Conservation (phyloP, 225 moss, liverwort and hornwort species). For the Thuidium tamariscinum region DNA sequence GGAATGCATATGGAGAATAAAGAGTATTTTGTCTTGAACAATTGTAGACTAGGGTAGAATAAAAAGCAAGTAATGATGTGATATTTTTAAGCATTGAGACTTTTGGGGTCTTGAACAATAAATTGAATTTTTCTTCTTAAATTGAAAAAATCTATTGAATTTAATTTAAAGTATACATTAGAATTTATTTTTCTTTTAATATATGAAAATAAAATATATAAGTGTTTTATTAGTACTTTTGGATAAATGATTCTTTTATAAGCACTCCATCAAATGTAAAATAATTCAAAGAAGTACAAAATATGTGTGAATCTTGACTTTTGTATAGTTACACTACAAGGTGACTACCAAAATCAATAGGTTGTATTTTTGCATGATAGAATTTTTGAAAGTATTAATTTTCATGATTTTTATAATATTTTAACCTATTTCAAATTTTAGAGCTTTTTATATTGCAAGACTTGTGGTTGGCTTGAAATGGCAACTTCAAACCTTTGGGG, state of each 20-base stretch:
- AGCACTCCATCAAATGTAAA: not conserved
- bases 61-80: rapidly evolving
- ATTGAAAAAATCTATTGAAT: rapidly evolving
- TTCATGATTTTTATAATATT: not conserved
- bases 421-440: not conserved
- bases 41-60: not conserved
- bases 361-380: not conserved
- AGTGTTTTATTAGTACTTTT: not conserved
- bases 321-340: not conserved
- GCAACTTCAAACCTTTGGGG: rapidly evolving
- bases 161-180: no score
- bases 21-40: no score
- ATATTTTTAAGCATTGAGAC: not conserved
- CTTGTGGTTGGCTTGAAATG: not conserved
- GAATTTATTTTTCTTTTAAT: not conserved
- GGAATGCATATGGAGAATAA: not conserved
- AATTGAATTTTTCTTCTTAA: not conserved
- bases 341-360: not conserved
- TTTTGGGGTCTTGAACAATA: not conserved
- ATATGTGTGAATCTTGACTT: no score
- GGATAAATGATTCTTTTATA: not conserved
- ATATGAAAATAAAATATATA: not conserved
- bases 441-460: not conserved
- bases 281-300: no score
- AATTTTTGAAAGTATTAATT: not conserved